Conservation (phyloP, 257 asterid species). For the Echites panduratus region DNA sequence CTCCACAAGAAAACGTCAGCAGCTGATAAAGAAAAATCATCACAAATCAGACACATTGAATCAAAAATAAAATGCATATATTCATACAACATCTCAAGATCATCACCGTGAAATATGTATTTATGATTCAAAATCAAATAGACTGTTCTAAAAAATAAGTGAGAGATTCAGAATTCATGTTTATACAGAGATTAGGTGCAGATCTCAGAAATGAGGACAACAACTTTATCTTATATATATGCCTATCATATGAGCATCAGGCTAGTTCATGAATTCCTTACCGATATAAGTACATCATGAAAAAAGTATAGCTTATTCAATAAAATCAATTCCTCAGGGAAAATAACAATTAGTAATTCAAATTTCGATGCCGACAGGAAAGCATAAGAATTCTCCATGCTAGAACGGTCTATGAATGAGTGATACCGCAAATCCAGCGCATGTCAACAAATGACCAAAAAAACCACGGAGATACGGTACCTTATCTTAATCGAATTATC, state of each 20-base stretch:
- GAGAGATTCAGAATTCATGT: background rate
- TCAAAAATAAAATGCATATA: background rate
- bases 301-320: background rate
- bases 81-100: background rate
- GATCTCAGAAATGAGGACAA: background rate
- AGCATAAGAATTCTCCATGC: background rate
- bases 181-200: background rate
- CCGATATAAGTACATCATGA: background rate
- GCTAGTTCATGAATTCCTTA: background rate
- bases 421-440: background rate
- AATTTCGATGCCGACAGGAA: background rate
- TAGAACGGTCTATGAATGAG: background rate
- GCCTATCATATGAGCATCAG: background rate
- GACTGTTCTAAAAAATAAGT: background rate
- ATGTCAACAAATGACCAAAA: background rate
- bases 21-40: constrained; percentile 39
- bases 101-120: background rate
- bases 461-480: background rate
- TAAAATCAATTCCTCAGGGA: background rate
- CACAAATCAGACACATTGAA: background rate
- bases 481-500: background rate
- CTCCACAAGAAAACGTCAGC: constrained; percentile 94
- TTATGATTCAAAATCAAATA: background rate
- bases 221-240: background rate
- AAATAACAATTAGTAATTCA: background rate